phyloP scores from a whole-genome alignment of 2,329 filamentous ascomycete genomes.

The Corniculantispora saksenae region DNA sequence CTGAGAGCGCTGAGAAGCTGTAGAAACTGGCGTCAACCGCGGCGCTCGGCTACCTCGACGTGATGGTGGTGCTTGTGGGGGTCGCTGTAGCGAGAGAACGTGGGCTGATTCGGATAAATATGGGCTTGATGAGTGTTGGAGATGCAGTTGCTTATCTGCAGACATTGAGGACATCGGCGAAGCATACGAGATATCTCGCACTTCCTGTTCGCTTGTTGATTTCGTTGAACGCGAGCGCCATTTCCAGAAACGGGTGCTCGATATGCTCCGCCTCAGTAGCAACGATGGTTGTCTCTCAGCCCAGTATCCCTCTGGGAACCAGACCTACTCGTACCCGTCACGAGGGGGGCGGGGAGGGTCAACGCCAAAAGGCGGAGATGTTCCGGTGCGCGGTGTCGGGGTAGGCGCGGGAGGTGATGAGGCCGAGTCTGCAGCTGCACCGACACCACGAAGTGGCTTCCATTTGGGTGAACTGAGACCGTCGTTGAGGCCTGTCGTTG shows the following conservation, averaged over 20 bases:
- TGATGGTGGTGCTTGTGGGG: conserved; percentile 15
- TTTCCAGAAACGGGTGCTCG: conserved; percentile 39
- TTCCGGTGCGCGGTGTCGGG: not conserved
- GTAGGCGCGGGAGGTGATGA: not conserved
- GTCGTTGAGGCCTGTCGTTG: conserved; percentile 2
- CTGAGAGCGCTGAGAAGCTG: not conserved
- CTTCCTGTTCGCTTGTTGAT: conserved; percentile 36
- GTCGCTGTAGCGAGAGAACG: conserved; percentile 47
- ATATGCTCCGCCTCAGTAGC: conserved; percentile 33
- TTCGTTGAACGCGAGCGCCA: conserved; percentile 43
- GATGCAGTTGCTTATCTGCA: conserved; percentile 9
- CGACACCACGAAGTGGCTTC: not conserved
- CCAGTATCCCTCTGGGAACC: conserved; percentile 64
- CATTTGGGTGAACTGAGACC: not conserved
- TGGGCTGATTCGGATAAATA: conserved; percentile 51
- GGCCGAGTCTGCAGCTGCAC: not conserved
- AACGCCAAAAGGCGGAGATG: conserved; percentile 31
- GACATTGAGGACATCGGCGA: conserved; percentile 30
- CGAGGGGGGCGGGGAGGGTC: conserved; percentile 58
- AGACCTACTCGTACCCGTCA: conserved; percentile 61
- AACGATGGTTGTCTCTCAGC: conserved; percentile 51
- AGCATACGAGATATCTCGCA: conserved; percentile 23
- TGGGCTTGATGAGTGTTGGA: conserved; percentile 37
- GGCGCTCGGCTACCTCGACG: conserved; percentile 20
- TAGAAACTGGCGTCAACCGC: conserved; percentile 15